phyloP scores from a whole-genome alignment of 2,329 filamentous ascomycete species.

The Paecilomyces dactylethromorphus region DNA sequence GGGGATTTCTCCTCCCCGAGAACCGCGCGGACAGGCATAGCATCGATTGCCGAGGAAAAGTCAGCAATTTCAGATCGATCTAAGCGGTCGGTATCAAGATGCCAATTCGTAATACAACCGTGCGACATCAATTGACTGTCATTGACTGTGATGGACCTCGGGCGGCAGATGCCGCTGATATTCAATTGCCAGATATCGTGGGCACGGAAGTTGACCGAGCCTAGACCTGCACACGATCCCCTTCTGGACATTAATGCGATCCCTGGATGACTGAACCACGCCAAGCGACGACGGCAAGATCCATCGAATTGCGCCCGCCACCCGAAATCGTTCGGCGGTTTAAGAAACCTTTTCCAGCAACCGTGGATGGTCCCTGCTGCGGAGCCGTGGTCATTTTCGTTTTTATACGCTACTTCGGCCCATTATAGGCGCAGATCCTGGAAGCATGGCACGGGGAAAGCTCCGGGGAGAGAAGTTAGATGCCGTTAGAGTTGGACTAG shows the following conservation, averaged over 20 bases:
- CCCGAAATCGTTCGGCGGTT: not conserved
- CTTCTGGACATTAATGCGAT: not conserved
- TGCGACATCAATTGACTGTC: not conserved
- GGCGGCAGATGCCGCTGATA: constrained; percentile 3
- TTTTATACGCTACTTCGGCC: not conserved
- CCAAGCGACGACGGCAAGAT: not conserved
- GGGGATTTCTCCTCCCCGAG: not conserved
- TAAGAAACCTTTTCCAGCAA: not conserved
- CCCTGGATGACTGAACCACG: not conserved
- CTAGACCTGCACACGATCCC: not conserved
- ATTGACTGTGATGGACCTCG: constrained; percentile 2
- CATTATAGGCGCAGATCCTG: constrained; percentile 1
- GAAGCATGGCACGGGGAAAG: not conserved
- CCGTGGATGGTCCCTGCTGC: not conserved
- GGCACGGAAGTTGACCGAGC: constrained; percentile 20
- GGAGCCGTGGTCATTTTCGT: not conserved
- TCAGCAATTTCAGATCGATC: not conserved
- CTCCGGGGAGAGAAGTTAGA: not conserved
- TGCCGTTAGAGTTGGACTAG: not conserved
- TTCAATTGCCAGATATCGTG: constrained; percentile 1
- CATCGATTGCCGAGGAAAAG: not conserved
- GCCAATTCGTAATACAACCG: not conserved
- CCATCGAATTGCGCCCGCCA: not conserved
- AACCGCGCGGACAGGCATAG: not conserved
- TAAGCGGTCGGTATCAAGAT: not conserved